These are phyloP conservation scores for Coccomyxa sp. DNA, from an alignment of 139 green algal genomes.

Conservation along the genomic window DNA sequence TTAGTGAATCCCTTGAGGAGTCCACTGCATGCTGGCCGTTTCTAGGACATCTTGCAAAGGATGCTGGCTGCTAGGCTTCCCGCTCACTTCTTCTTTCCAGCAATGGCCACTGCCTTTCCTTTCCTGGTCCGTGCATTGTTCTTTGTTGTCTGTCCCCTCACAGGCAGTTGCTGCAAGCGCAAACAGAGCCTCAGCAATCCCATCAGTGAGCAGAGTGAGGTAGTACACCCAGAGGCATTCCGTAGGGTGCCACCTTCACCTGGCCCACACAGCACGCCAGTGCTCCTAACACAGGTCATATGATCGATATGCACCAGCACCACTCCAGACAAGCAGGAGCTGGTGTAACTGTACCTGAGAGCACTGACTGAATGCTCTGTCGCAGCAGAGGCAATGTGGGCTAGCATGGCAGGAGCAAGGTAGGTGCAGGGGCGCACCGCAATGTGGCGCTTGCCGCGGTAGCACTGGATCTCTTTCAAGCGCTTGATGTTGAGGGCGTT, in stretches of 20 bases:
- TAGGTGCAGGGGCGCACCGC: neutral
- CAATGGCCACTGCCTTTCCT: conserved; percentile 75
- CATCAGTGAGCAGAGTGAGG: too few species aligned
- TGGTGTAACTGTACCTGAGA: neutral
- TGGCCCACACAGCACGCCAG: too few species aligned
- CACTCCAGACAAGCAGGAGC: neutral
- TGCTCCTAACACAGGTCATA: neutral
- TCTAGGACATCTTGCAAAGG: too few species aligned
- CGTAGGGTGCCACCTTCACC: neutral
- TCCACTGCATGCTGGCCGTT: too few species aligned
- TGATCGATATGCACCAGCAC: neutral
- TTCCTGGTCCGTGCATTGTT: conserved; percentile 94
- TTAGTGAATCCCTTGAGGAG: too few species aligned
- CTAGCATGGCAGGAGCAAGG: neutral
- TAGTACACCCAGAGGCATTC: too few species aligned
- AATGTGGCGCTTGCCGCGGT: conserved; percentile 85
- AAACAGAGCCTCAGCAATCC: too few species aligned
- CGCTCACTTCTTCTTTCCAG: conserved; percentile 91
- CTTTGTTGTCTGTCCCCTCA: conserved; percentile 93
- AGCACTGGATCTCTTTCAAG: conserved; percentile 97
- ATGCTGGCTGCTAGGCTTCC: too few species aligned
- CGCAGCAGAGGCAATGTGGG: neutral
- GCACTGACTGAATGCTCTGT: neutral
- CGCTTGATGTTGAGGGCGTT: conserved; percentile 94
- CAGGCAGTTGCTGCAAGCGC: conserved; percentile 83